phyloP scores from a whole-genome alignment of 148 eudicot species.

The Bassia scoparia region DNA sequence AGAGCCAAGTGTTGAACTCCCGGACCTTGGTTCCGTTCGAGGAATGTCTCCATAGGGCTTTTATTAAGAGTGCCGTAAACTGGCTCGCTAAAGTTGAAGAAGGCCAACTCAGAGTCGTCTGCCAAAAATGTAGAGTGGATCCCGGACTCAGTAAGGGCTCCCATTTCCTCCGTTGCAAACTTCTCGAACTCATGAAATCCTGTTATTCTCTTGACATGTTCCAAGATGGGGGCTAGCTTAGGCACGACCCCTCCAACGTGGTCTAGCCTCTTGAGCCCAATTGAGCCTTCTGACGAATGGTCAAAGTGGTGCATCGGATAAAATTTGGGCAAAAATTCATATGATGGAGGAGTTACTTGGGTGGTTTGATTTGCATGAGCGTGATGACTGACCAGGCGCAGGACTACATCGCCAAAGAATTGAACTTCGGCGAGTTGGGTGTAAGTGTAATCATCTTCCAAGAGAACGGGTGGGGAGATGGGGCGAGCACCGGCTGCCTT shows the following conservation, averaged over 20 bases:
- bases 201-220: slow-evolving; percentile 49
- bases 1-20: slow-evolving; percentile 90
- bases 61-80: slow-evolving; percentile 66
- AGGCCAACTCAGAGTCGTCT: slow-evolving; percentile 58
- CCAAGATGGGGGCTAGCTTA: slow-evolving; percentile 41
- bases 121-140: slow-evolving; percentile 70
- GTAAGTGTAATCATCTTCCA: slow-evolving; percentile 20
- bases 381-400: slow-evolving; percentile 55
- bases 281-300: slow-evolving; percentile 35
- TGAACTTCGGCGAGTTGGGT: slow-evolving; percentile 55
- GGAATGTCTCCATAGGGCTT: slow-evolving; percentile 80
- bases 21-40: slow-evolving; percentile 84
- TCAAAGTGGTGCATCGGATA: slow-evolving; percentile 23
- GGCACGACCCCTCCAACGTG: slow-evolving; percentile 82
- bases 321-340: slow-evolving; percentile 54
- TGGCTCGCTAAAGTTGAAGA: slow-evolving; percentile 76
- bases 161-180: slow-evolving; percentile 65
- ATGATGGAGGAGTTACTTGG: not conserved
- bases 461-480: slow-evolving; percentile 31
- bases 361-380: not conserved
- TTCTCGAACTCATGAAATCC: slow-evolving; percentile 85
- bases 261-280: slow-evolving; percentile 61
- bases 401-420: slow-evolving; percentile 69
- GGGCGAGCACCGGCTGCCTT: slow-evolving; percentile 58
- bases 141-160: slow-evolving; percentile 62